Percentiles rank a stretch among this genome's conserved stretches.
These are phyloP conservation scores for Coprinopsis strossmayeri DNA, from an alignment of 768 basidiomycete genomes.

Conservation along the genomic window DNA sequence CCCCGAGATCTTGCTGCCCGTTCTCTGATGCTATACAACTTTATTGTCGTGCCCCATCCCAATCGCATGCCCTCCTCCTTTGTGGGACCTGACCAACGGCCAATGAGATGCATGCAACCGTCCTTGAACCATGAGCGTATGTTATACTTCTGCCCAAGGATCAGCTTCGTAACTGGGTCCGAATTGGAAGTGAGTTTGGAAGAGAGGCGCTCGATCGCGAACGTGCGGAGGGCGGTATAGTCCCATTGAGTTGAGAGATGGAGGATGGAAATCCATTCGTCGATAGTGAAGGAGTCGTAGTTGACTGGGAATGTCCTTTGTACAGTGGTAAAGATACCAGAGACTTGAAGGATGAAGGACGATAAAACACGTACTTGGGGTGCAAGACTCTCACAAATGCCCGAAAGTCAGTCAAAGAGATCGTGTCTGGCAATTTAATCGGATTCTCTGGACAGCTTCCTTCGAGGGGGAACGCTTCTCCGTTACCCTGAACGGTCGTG, in stretches of 20 bases:
- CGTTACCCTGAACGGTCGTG: neutral
- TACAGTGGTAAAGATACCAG: neutral
- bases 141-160: constrained; percentile 1
- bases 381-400: neutral
- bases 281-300: neutral
- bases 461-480: neutral
- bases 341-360: neutral
- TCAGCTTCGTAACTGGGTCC: neutral
- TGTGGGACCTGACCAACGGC: neutral
- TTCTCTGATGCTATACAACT: constrained; percentile 1
- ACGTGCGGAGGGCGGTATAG: neutral
- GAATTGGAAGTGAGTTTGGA: neutral
- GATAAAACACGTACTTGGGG: neutral
- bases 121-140: neutral
- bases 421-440: neutral
- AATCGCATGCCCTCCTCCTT: neutral
- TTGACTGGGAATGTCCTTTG: neutral
- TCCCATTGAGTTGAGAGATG: neutral
- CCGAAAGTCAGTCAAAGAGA: neutral
- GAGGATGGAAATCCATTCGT: neutral
- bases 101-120: neutral
- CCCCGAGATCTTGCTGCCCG: neutral
- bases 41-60: neutral
- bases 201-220: neutral
- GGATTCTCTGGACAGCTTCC: neutral